Percentiles rank a stretch among this genome's conserved stretches.
These are phyloP conservation scores for Novymonas esmeraldas DNA, from an alignment of 208 protist species.

Conservation along the genomic window DNA sequence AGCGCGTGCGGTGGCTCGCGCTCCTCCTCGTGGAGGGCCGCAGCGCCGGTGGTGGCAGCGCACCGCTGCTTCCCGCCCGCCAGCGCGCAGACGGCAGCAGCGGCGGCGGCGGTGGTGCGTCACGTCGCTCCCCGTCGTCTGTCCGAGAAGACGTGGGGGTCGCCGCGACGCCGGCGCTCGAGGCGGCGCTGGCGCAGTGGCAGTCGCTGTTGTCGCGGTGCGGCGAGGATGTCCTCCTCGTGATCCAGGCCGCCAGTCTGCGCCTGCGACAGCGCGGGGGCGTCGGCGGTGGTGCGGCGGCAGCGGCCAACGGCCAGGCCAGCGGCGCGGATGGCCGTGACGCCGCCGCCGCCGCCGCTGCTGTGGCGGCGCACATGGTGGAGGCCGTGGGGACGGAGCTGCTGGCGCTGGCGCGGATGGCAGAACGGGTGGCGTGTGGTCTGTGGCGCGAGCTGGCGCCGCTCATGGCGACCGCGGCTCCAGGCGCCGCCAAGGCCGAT, in stretches of 20 bases:
- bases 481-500: not conserved
- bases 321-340: not conserved
- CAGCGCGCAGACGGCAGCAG: not conserved
- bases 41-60: not conserved
- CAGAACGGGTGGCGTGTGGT: conserved; percentile 23
- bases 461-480: not conserved
- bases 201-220: conserved; percentile 8
- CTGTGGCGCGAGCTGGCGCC: conserved; percentile 22
- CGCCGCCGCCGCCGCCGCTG: not conserved
- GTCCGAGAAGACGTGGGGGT: not conserved
- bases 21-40: conserved; percentile 28
- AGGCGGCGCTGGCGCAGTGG: conserved; percentile 20
- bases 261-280: conserved; percentile 29
- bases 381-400: conserved; percentile 21
- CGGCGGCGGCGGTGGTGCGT: not conserved
- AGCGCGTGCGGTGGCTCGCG: conserved; percentile 23
- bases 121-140: not conserved
- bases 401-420: conserved; percentile 16
- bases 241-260: conserved; percentile 28
- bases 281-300: not conserved
- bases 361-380: conserved; percentile 1
- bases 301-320: not conserved
- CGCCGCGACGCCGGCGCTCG: not conserved
- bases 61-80: not conserved
- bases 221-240: conserved; percentile 22